Conservation (phyloP, 345 rosid species). For the Balakata baccata region DNA sequence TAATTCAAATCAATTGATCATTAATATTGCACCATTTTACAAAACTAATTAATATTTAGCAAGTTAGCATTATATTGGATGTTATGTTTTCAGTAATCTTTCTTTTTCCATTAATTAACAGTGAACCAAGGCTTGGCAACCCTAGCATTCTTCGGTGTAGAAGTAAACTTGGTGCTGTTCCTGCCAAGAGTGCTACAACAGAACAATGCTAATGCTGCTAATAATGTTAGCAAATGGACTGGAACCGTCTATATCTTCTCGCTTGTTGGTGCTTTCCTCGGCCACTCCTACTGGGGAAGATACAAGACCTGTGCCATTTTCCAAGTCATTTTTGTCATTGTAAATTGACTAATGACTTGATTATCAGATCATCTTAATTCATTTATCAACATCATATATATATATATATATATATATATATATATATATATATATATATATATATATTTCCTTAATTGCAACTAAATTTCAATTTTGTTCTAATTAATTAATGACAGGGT, state of each 20-base stretch:
- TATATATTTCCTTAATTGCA: too few relatives aligned
- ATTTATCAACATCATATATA: too few relatives aligned
- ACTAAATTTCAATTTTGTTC: too few relatives aligned
- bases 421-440: too few relatives aligned
- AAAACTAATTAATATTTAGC: too few relatives aligned
- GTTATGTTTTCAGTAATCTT: too few relatives aligned
- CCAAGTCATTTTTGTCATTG: constrained; percentile 86
- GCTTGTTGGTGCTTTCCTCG: constrained; percentile 89
- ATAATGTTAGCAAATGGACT: constrained; percentile 98
- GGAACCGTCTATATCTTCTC: constrained; percentile 99
- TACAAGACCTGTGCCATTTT: constrained; percentile 97
- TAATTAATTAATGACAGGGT: constrained; percentile 49
- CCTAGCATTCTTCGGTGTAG: constrained; percentile 96
- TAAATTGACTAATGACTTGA: constrained; percentile 30
- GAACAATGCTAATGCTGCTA: constrained; percentile 94
- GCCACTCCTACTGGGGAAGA: constrained; percentile 99
- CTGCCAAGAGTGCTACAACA: constrained; percentile 89
- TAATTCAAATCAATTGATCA: background rate
- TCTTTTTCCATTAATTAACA: constrained; percentile 22
- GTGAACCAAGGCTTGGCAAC: constrained; percentile 98
- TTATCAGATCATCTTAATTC: too few relatives aligned
- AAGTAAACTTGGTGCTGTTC: constrained; percentile 91
- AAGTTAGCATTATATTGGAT: too few relatives aligned
- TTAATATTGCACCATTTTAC: too few relatives aligned
- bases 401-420: too few relatives aligned